Base-by-base conservation (phyloP, 1,284 basidiomycete species). In the Cutaneotrichosporon curvatum region DNA sequence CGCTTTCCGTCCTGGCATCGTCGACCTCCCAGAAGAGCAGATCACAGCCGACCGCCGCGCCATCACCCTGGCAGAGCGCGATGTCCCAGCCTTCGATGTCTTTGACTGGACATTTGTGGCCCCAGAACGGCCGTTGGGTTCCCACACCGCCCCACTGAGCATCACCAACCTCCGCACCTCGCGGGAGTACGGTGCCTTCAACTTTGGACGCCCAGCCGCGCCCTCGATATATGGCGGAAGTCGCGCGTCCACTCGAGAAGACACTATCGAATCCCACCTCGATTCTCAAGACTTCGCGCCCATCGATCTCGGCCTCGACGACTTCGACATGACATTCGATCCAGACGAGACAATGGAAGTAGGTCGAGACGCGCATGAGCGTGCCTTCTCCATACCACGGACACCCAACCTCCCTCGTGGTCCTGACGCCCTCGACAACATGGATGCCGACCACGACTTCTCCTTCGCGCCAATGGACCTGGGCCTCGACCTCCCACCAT, bases 21-120 rank as follows among this genome's bases (percentile, higher is more conserved):
- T 94, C 45, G 91, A 96, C 73, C 82, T 96, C 80, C 88, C 90
- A 14, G 87, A 90, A 62, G 89, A 95, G 57, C 90, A 95, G 71
- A 78, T 94, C 4, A 81, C 81, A 14, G 86, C 88, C 32, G 85
- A 84, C 65, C 82, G 84, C 59, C 88, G 87, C 53, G 81, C 68
- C 19, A 72, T 72, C 51, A 72, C 70, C 10, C 60, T 70, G 36
- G 25, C 25, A 28, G 25, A 28, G 25, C 25, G 25, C 7, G 25
- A 28, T 28, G 12, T 28, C 12, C 54, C 67, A 6, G 32, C 37
- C 14, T 56, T 67, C 44, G 63, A 68, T 47, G 56, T 67, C 39
- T 52, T 66, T 38, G 69, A 67, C 48, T 70, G 67, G 67, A 54
- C 31, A 11, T 40, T 52, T n/a, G 12, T n/a, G 21, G 37, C 43